Base-by-base conservation (phyloP, 768 basidiomycete genomes). In the Phaeotremella fagi region DNA sequence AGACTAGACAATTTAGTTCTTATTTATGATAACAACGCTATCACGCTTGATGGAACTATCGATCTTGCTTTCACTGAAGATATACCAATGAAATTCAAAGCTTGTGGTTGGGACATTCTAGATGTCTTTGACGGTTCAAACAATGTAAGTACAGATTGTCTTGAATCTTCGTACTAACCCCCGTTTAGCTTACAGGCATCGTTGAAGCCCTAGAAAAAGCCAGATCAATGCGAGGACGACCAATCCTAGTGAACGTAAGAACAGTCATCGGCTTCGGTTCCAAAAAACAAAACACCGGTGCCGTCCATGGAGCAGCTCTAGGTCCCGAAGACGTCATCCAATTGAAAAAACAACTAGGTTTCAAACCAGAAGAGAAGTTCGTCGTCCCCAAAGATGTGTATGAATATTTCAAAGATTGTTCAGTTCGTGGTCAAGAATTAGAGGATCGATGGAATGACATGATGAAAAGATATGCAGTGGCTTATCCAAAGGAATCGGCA, bases 1-100 rank as follows among this genome's bases (percentile, higher is more conserved):
- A 52, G 52, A 18, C 57, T 59, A 15, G 57, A 59, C 54, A 55
- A 52, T 31, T 45, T 60, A 20, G 52, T 60, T 41, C 42, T 60
- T 2, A 49, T 60, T 18, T 60, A 60, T 38, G 54, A 60, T 43
- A 45, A 52, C 33, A 60, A 60, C 35, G 14, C 22, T 1, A 45
- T 60, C 26, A 60, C 58, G 3, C 53, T 60, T 18, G 58, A 35
- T n/a, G 33, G 33, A 9, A 35, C 11, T n/a, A 35, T 35, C 26
- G 58, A 60, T 44, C 1, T 25, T n/a, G 54, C 53, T 36, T 60
- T 60, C 45, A 46, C 54, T 14, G 58, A 59, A 18, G 48, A 59
- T 53, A 59, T 53, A 4, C 33, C 43, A 1, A 53, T 48, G 25
- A 55, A 55, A 49, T 45, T 59, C 33, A 31, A 27, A 15, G 58